Base-by-base conservation (phyloP, 805 yeast genomes). In the Sporopachydermia quercuum region DNA sequence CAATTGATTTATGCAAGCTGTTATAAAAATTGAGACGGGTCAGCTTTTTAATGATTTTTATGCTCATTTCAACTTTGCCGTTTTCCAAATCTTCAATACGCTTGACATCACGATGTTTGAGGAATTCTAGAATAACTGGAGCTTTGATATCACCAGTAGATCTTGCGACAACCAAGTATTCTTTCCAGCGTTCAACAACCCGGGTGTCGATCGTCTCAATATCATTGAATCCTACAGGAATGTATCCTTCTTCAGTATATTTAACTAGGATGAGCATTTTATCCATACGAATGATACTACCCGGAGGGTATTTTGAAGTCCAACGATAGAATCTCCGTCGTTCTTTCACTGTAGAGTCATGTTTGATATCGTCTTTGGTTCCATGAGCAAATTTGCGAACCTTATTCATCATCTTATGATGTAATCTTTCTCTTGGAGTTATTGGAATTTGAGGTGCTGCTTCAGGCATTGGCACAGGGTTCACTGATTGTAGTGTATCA, bases 141-240 rank as follows among this genome's bases (percentile, higher is more conserved):
- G 60, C 56, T 2, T 59, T 62, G 0, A 50, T 37, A 42, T 65
- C 58, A 13, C 72, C 76, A 0, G 82, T 74, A n/a, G 71, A 68
- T 43, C 89, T 61, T 1, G 79, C 76, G 2, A 81, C 84, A 2
- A 81, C 78, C 18, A 74, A 60, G 51, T 76, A 83, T 52, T 87
- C 96, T 44, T 68, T 73, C 91, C 96, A 85, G 37, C 85, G 59
- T 42, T 82, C 87, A 5, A 65, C 44, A 1, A 81, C 66, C 39
- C 78, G 58, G 1, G 82, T 64, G 34, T 72, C 73, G 17, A 65
- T 62, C 1, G 66, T 60, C 42, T 72, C 76, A 5, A 57, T 52
- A 43, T 76, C 84, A 11, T 67, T 62, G 43, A 69, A 66, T 8
- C 55, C 46, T 1, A 50, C 44, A 3, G 62, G 55, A 8, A 65